Evolutionary conservation across 2,329 filamentous ascomycete genomes (phyloP), one percentile per base, ranked within the genome.

Genomic region (Phyllosticta paracitricarpa): DNA sequence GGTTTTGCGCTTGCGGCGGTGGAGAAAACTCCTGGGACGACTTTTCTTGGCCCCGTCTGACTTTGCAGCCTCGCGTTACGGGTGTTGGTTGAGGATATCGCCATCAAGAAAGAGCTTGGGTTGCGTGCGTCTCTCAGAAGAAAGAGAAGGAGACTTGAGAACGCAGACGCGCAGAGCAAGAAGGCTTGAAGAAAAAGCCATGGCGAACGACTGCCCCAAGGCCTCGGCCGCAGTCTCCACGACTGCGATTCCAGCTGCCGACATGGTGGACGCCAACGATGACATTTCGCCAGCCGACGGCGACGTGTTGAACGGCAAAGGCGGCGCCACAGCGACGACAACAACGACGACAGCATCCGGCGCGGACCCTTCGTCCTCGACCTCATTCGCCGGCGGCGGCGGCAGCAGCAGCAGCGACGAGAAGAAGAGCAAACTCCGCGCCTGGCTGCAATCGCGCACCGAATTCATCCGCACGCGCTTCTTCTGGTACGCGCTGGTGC

Each of bases 1-100:
- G 78, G 79, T 79, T 82, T 82, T 82, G 80, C 79, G 80, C 77
- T 81, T 77, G 76, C 76, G 73, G 65, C 65, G 69, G 63, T 62
- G 63, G 61, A 62, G 72, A 82, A 82, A 81, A 75, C 78, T 80
- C 78, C 75, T 71, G 64, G 2, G 54, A 19, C n/a, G 22, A 14
- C 17, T 6, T n/a, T 28, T 14, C 24, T 3, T 30, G 40, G 2
- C 14, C n/a, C 33, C 14, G n/a, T 17, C 24, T 48, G 56, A 33
- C 9, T 26, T 26, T 17, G 14, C 40, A 58, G 56, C 56, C 48
- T 33, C 28, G 28, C 4, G 28, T 30, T 30, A 22, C 1, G 19
- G 19, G 28, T 30, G 28, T 30, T 30, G 28, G 2, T 30, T 30
- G 28, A 30, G 28, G 28, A 4, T 30, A 30, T 30, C 28, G 28